A percentile compares a stretch with the other conserved stretches of the same genome.
phyloP scores from a whole-genome alignment of 2,329 filamentous ascomycete species.

The Geosmithia putterillii region DNA sequence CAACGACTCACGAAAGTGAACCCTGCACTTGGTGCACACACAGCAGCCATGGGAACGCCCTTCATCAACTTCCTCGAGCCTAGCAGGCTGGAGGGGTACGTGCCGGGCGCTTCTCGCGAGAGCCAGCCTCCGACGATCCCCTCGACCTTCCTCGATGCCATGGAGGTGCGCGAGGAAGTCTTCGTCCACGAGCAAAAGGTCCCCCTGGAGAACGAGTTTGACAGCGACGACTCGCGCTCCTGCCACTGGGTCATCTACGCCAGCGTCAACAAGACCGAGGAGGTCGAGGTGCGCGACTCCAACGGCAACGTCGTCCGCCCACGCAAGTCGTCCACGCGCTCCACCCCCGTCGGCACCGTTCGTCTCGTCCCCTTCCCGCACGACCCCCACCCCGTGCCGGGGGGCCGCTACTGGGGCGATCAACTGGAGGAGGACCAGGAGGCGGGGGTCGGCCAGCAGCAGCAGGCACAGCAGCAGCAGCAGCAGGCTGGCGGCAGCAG shows the following conservation, averaged over 20 bases:
- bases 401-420: conserved; percentile 29
- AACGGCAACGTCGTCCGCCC: conserved; percentile 25
- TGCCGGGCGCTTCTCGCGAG: conserved; percentile 22
- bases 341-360: conserved; percentile 56
- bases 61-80: conserved; percentile 37
- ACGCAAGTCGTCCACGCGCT: conserved; percentile 29
- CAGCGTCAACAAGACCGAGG: conserved; percentile 37
- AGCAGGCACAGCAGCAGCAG: neutral
- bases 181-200: conserved; percentile 49
- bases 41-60: conserved; percentile 31
- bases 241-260: conserved; percentile 87
- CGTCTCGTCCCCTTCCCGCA: conserved; percentile 76
- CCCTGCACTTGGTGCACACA: neutral
- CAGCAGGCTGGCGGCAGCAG: too few species aligned
- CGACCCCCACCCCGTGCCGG: conserved; percentile 43
- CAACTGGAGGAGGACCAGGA: neutral
- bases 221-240: conserved; percentile 64
- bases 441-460: neutral
- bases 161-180: conserved; percentile 47
- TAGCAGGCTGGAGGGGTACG: conserved; percentile 34
- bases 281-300: conserved; percentile 29
- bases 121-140: conserved; percentile 36
- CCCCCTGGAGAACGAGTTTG: conserved; percentile 59
- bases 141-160: conserved; percentile 47
- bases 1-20: neutral